Base-by-base conservation (phyloP, 1,284 basidiomycete species). In the Malassezia equina region DNA sequence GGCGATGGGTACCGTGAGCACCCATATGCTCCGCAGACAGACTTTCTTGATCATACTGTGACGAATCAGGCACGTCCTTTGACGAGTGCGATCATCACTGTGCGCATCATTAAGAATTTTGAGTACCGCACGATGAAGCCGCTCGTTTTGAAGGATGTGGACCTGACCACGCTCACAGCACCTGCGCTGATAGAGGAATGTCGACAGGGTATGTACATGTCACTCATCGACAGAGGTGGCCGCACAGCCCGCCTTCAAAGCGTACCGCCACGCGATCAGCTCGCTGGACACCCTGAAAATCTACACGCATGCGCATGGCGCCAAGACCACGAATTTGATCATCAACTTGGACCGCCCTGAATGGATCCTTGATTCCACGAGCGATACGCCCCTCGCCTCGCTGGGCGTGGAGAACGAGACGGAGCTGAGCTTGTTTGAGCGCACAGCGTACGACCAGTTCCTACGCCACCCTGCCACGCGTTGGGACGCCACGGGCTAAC, bases 31-130 rank as follows among this genome's bases (percentile, higher is more conserved):
- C 66, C 64, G 27, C 64, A 68, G 52, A 47, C 54, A 15, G 64
- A 66, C 21, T 68, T 66, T 28, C 54, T 80, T 55, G 79, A 80
- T 47, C 81, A 82, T 61, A 75, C 78, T 19, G 79, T 83, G 42
- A 84, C 84, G 45, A 89, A 85, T 76, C 77, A 80, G 39, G 78
- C 82, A 19, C 78, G 80, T 2, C 86, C 88, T 2, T 80, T 79
- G 61, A 84, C 84, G 4, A 80, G 82, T 52, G 86, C 86, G 17
- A 86, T 86, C 7, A 78, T 93, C 57, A 93, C 90, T n/a, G 75
- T 96, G 40, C 84, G 93, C 29, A 81, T 96, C 62, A 89, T 98
- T 79, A 98, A 98, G 75, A 90, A 86, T 36, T 94, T 98, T 74
- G 84, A 85, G 69, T 96, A 83, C 75, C 83, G 93, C 49, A 91